Base-by-base conservation (phyloP, 352 stramenopile species). In the Elongisporangium prolatum region DNA sequence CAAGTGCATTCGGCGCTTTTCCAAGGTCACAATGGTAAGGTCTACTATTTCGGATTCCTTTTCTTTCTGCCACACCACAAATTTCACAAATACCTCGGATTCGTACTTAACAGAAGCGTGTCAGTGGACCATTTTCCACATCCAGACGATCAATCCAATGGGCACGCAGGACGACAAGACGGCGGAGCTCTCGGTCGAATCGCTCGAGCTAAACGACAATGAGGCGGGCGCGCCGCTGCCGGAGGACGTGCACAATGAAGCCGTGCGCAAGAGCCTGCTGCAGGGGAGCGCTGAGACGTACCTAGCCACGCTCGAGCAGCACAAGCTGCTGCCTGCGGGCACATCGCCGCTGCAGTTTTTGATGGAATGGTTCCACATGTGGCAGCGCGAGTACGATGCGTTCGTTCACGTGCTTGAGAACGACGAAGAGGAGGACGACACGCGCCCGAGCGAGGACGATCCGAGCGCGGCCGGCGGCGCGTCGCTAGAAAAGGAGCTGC, bases 281-380 rank as follows among this genome's bases (percentile, higher is more conserved):
- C 61, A 64, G 0, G 71, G 74, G n/a, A 71, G 88, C 68, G 75
- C 68, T 38, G 67, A 69, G 14, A 58, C 65, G 47, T 89, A 82
- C 53, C 62, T 85, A 25, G 60, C 63, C 50, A 72, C 69, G 55
- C 63, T 71, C 40, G 57, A 48, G 48, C 22, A 61, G 40, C 44
- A 74, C 61, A 51, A 54, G 28, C 59, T 75, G 54, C 53, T 78
- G 14, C 55, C 57, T 3, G 55, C 71, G 50, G 54, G 68, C 25
- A 68, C 68, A 47, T 53, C 72, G 28, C 80, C 78, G 52, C 69
- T 93, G 18, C 66, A 86, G 51, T 87, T 74, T 58, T 71, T 94
- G 57, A 92, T 94, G 85, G 71, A 94, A 52, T 94, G 80, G 79
- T 81, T 94, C 64, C 80, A 94, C 71, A 80, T 74, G 55, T 94